phyloP scores from a whole-genome alignment of 2,329 filamentous ascomycete species.

The Sporothrix inflata region DNA sequence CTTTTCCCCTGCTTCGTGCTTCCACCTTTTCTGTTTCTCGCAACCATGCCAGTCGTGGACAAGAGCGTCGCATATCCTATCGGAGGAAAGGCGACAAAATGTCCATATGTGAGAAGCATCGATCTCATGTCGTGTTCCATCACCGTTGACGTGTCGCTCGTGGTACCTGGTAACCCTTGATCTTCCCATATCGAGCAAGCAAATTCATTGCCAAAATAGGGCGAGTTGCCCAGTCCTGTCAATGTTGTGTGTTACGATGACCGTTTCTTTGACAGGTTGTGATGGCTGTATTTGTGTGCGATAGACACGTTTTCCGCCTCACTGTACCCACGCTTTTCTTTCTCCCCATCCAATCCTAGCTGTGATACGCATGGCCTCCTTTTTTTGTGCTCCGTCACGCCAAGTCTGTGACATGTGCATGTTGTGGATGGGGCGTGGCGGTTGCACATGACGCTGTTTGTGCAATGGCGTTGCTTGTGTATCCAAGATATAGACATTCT shows the following conservation, averaged over 20 bases:
- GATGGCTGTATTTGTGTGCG: neutral
- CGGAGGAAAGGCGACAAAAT: neutral
- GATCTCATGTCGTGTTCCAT: neutral
- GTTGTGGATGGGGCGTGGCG: neutral
- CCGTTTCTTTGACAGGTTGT: neutral
- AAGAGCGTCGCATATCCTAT: neutral
- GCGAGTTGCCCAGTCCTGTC: neutral
- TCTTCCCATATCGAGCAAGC: neutral
- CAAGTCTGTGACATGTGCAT: neutral
- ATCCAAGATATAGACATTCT: neutral
- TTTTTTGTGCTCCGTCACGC: neutral
- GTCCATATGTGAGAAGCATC: neutral
- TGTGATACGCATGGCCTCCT: neutral
- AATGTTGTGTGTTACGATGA: neutral
- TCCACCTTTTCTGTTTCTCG: neutral
- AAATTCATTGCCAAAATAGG: neutral
- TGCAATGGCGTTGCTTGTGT: neutral
- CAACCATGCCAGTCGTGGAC: neutral
- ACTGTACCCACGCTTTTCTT: neutral
- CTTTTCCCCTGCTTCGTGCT: neutral
- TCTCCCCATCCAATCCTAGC: too few relatives aligned
- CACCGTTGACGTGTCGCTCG: constrained; percentile 4
- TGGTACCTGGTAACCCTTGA: neutral
- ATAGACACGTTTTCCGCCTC: neutral
- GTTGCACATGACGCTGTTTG: neutral